phyloP scores from a whole-genome alignment of 1,284 basidiomycete species.

The Malassezia pachydermatis region DNA sequence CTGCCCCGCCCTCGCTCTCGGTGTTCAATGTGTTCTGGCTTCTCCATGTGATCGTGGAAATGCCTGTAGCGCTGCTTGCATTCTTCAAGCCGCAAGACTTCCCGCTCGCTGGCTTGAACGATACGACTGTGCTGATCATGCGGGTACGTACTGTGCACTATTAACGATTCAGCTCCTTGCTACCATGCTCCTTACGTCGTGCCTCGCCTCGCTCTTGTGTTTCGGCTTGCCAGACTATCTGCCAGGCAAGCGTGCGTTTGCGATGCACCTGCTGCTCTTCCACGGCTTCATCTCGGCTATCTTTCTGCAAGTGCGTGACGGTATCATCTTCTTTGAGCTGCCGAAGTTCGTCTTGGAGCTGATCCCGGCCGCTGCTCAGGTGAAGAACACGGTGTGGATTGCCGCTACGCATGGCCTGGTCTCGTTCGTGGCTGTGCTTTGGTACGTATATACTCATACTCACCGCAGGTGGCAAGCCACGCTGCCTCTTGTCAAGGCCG shows the following conservation, averaged over 20 bases:
- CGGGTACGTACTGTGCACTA: constrained; percentile 5
- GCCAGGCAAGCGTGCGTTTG: constrained; percentile 70
- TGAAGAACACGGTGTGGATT: constrained; percentile 10
- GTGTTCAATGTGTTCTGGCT: constrained; percentile 18
- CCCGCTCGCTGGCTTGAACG: not conserved
- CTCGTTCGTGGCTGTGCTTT: constrained; percentile 20
- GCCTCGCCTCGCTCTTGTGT: constrained; percentile 21
- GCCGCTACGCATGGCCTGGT: constrained; percentile 25
- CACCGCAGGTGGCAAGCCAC: constrained; percentile 15
- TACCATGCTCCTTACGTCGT: not conserved
- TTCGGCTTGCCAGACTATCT: constrained; percentile 57
- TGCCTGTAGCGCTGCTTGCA: constrained; percentile 5
- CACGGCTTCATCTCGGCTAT: constrained; percentile 64
- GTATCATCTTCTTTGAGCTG: constrained; percentile 62
- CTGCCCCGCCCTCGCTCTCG: constrained; percentile 5
- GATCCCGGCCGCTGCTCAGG: constrained; percentile 11
- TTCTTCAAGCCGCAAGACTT: not conserved
- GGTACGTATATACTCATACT: constrained; percentile 17
- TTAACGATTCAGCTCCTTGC: constrained; percentile 11
- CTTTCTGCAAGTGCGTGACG: constrained; percentile 61
- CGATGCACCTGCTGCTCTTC: constrained; percentile 64
- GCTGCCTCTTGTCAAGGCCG: constrained; percentile 4
- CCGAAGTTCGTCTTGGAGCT: constrained; percentile 57
- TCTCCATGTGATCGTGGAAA: constrained; percentile 13
- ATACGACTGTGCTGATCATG: not conserved